Base-by-base conservation (phyloP, 495 filamentous ascomycete genomes). In the Bacidia gigantensis region DNA sequence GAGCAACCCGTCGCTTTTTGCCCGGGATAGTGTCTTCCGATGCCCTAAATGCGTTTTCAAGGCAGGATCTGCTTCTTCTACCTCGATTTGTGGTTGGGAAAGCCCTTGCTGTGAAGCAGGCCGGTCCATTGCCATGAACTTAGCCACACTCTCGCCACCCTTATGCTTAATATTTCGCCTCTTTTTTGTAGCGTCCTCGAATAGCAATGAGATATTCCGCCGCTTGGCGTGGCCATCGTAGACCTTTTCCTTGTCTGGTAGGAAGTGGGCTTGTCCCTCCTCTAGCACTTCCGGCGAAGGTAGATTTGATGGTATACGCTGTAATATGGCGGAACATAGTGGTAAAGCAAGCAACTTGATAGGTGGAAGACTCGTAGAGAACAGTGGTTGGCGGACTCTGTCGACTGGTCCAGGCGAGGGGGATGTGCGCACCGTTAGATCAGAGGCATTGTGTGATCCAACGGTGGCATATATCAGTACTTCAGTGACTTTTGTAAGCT, bases 161-260 rank as follows among this genome's bases (percentile, higher is more conserved):
- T 69, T 68, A 48, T 74, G 68, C 46, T 71, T 72, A 12, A 77
- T 71, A 45, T 72, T 72, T 41, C 66, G 72, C 35, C 75, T 72
- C 51, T 74, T 72, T 42, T 79, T 72, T 3, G 71, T 69, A n/a
- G 78, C 79, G 46, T 75, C 69, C 43, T 83, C 76, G 55, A 83
- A 82, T 1, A 81, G 63, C 0, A 71, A 68, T 18, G 68, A 70
- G 20, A 77, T 69, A 38, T 70, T 71, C 60, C 75, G 79, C 26
- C 77, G 70, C 58, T 81, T 83, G 3, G 47, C 17, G 11, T 0
- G 0, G 3, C 3, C 17, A 11, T 50, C 26, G 17, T 2, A 9
- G 0, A 11, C 25, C 0, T 32, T 35, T 10, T 5, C 47, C 1
- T 17, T 17, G 3, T 17, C 17, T 29, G 51, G 58, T 9, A 58